A percentile compares a stretch with the other conserved stretches of the same genome.
Conservation (phyloP, 2,329 filamentous ascomycete species). For the Sporothrix brunneoviolacea region DNA sequence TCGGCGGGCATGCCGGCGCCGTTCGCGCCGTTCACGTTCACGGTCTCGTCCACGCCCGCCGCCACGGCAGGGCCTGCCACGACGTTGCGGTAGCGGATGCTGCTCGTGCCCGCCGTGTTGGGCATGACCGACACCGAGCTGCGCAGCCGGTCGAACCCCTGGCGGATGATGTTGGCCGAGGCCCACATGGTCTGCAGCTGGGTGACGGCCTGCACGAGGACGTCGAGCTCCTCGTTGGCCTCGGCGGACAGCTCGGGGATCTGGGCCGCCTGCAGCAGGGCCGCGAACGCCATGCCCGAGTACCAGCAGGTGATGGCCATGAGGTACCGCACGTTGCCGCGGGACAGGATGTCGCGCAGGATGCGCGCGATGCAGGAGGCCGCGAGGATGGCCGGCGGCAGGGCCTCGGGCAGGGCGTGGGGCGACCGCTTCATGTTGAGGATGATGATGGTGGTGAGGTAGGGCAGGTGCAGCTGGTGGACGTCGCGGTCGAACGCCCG, state of each 20-base stretch:
- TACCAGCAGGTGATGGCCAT: conserved; percentile 9
- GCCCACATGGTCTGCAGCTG: conserved; percentile 7
- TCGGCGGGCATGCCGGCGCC: not conserved
- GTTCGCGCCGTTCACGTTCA: no score
- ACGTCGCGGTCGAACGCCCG: conserved; percentile 4
- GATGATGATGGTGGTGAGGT: conserved; percentile 4
- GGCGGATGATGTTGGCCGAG: conserved; percentile 3
- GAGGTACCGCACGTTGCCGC: conserved; percentile 6
- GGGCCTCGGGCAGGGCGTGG: conserved; percentile 1
- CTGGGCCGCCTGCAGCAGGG: not conserved
- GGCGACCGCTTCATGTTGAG: conserved; percentile 8
- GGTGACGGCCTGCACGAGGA: not conserved
- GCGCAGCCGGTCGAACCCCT: conserved; percentile 3
- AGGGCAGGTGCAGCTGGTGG: conserved; percentile 6
- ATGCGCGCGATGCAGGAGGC: conserved; percentile 8
- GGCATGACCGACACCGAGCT: not conserved
- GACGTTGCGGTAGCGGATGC: not conserved
- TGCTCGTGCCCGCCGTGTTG: not conserved
- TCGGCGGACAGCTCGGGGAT: conserved; percentile 1
- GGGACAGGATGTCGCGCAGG: not conserved
- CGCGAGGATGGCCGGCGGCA: not conserved
- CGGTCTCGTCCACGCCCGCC: no score
- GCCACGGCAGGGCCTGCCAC: no score
- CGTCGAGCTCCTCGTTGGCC: conserved; percentile 1
- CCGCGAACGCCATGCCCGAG: conserved; percentile 2